phyloP scores from a whole-genome alignment of 345 rosid genomes.

The Carallia pectinifolia region DNA sequence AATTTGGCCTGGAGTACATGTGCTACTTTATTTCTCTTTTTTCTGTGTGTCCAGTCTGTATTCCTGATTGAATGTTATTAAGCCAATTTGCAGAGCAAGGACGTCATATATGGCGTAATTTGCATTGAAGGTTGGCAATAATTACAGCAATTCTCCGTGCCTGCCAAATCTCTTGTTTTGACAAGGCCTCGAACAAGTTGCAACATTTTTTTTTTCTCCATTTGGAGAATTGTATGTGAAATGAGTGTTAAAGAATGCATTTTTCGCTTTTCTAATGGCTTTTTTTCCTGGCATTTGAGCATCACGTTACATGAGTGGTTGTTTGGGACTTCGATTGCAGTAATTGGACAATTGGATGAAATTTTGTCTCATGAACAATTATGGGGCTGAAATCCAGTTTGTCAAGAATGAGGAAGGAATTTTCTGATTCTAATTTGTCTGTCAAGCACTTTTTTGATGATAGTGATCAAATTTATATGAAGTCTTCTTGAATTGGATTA shows the following conservation, averaged over 20 bases:
- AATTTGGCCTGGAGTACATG: background rate
- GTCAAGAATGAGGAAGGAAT: background rate
- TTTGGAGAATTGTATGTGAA: too few species aligned
- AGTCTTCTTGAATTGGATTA: background rate
- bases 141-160: constrained; percentile 71
- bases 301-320: too few species aligned
- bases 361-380: too few species aligned
- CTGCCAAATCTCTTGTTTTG: constrained; percentile 47
- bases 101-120: constrained; percentile 52
- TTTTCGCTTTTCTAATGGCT: background rate
- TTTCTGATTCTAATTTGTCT: background rate
- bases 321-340: too few species aligned
- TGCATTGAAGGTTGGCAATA: constrained; percentile 85
- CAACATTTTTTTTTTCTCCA: constrained; percentile 27
- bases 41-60: too few species aligned
- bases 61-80: background rate
- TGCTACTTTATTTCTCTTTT: background rate
- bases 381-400: background rate
- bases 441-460: background rate
- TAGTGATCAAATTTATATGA: too few species aligned
- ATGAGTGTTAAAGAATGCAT: background rate
- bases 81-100: constrained; percentile 75
- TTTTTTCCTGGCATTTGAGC: too few species aligned
- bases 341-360: too few species aligned
- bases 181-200: constrained; percentile 82